Evolutionary conservation across 495 filamentous ascomycete genomes (phyloP).

Genomic region (Tuber borchii): DNA sequence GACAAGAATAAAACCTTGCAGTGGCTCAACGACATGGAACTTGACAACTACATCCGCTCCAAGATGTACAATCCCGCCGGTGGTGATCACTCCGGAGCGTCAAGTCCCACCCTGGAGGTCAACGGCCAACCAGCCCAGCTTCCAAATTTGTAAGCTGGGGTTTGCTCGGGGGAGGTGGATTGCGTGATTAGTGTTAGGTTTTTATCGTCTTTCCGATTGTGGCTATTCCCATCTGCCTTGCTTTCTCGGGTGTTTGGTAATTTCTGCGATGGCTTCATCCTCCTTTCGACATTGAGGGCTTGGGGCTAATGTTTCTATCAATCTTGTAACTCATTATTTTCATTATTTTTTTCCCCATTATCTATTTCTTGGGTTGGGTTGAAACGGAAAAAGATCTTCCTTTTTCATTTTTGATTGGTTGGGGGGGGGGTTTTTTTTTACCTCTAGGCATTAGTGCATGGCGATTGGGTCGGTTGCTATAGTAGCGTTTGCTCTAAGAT

Average conservation of each 20-base stretch:
- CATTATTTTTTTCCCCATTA: too few species aligned
- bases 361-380: not conserved
- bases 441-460: not conserved
- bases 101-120: constrained; percentile 24
- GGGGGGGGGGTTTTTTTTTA: not conserved
- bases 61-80: constrained; percentile 65
- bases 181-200: constrained; percentile 2
- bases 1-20: constrained; percentile 62
- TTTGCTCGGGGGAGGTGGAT: not conserved
- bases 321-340: not conserved
- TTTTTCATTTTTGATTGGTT: not conserved
- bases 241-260: constrained; percentile 1
- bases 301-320: not conserved
- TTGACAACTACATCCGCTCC: constrained; percentile 62
- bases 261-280: not conserved
- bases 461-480: not conserved
- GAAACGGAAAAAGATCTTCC: not conserved
- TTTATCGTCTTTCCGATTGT: not conserved
- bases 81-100: constrained; percentile 23
- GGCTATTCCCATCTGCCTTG: constrained; percentile 1
- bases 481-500: not conserved
- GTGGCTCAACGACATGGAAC: constrained; percentile 53
- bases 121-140: constrained; percentile 4
- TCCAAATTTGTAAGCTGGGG: not conserved
- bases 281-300: not conserved